Conservation (phyloP, 345 rosid species). For the Melaleuca alternifolia region DNA sequence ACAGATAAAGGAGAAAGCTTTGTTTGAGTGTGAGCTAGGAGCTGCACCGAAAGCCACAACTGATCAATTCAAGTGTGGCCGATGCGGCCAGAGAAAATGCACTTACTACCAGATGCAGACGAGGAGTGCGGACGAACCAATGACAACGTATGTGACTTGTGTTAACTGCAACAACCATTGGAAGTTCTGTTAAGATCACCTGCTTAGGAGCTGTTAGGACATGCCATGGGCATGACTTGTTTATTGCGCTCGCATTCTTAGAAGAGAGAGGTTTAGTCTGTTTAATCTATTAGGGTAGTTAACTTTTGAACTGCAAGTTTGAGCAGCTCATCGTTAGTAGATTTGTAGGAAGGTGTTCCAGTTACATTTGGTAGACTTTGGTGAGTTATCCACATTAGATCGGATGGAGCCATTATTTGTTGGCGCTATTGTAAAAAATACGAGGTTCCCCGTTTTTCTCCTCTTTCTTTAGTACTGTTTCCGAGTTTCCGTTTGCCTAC, state of each 20-base stretch:
- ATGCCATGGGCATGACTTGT: background rate
- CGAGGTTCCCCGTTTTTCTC: background rate
- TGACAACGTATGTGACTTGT: conserved; percentile 47
- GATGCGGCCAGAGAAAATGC: conserved; percentile 28
- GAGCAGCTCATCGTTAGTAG: background rate
- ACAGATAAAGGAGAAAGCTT: conserved; percentile 28
- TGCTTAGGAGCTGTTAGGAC: background rate
- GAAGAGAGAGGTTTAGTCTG: background rate
- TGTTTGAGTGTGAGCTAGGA: conserved; percentile 21
- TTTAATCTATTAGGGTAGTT: background rate
- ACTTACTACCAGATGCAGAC: conserved; percentile 44
- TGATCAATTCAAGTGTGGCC: conserved; percentile 38
- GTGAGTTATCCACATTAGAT: background rate
- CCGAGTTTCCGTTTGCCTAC: background rate
- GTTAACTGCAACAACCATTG: conserved; percentile 37
- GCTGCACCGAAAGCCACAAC: conserved; percentile 30
- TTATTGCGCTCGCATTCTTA: background rate
- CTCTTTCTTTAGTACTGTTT: background rate
- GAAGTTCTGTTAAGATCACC: conserved; percentile 30
- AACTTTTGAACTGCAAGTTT: background rate
- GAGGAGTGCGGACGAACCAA: conserved; percentile 53
- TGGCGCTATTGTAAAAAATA: background rate
- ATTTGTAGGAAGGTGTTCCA: background rate
- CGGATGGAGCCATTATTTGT: background rate
- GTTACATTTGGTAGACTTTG: background rate